A percentile compares a stretch with the other conserved stretches of the same genome.
phyloP scores from a whole-genome alignment of 2,329 filamentous ascomycete species.

The Colletotrichum brevisporum region DNA sequence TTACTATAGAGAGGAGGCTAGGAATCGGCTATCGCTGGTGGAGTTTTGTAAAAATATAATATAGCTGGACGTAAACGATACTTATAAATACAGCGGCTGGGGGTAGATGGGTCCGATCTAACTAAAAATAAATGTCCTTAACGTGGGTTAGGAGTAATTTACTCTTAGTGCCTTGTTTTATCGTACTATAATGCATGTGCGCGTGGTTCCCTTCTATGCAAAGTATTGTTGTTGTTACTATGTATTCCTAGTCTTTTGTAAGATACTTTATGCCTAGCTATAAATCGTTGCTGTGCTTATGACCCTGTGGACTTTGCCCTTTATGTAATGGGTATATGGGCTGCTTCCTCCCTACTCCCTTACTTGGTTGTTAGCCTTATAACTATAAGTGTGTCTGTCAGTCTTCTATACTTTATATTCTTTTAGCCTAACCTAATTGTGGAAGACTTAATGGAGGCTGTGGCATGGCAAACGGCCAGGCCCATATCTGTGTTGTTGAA shows the following conservation, averaged over 20 bases:
- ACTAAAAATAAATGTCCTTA: no score
- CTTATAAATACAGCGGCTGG: no score
- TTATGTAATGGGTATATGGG: neutral
- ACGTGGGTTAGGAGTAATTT: neutral
- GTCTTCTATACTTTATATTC: neutral
- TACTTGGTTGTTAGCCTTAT: neutral
- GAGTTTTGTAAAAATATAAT: no score
- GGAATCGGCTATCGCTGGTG: no score
- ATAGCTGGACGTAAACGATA: no score
- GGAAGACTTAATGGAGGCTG: neutral
- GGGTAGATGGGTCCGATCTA: no score
- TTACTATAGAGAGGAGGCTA: no score
- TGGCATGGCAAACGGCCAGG: neutral
- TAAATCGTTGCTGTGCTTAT: neutral
- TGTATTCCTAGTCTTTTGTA: neutral
- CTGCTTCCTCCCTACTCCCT: conserved; percentile 2
- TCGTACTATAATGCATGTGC: conserved; percentile 1
- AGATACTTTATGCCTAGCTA: neutral
- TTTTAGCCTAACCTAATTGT: neutral
- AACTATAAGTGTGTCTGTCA: neutral
- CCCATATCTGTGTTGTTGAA: conserved; percentile 5
- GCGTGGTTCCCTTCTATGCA: neutral
- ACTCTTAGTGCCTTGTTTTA: neutral
- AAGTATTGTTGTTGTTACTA: neutral
- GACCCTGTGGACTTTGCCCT: neutral